Evolutionary conservation across 1,284 basidiomycete species (phyloP), one percentile per base, ranked within the genome.

Genomic region (Boletus hoseneyae): DNA sequence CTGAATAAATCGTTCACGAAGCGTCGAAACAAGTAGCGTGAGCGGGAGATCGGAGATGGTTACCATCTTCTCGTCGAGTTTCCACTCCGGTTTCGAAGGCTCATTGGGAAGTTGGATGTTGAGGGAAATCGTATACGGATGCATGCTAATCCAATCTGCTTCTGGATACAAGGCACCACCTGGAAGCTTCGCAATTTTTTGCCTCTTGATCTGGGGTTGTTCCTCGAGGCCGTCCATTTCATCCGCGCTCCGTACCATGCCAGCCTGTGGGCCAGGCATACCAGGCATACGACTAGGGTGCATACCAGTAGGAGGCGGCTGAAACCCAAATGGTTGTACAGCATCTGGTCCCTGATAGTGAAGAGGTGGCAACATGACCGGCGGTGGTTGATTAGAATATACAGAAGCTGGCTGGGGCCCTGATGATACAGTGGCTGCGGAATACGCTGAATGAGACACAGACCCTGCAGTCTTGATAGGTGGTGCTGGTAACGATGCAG

Each of bases 121-220:
- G 27, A 97, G 75, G 11, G 86, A 84, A 60, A 97, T 90, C 9
- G 93, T 87, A 58, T 93, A 85, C 32, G 92, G 90, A 68, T 97
- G 92, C 76, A 91, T 82, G 43, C 76, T 77, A 59, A 92, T 82
- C 93, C 93, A 97, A 66, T 94, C 90, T 50, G 82, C 76, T 62
- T 93, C 92, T 5, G 89, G 79, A 67, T 90, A 93, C 52, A 87
- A 70, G 52, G 84, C 82, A 2, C 89, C 89, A 34, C 84, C 87
- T 3, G 87, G 87, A 39, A 91, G 70, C 66, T 91, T 93, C 29
- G 85, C 85, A 16, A 93, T 80, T 52, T 82, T 83, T 62, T 90
- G 87, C 46, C 90, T 77, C 70, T 95, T 97, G 45, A 92, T 82
- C 12, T 85, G 83, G 7, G 87, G 87, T 13, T 80, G 68, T 38